Percentiles rank a stretch among this genome's conserved stretches.
phyloP scores from a whole-genome alignment of 2,329 filamentous ascomycete species.

The Diaporthe sp. region DNA sequence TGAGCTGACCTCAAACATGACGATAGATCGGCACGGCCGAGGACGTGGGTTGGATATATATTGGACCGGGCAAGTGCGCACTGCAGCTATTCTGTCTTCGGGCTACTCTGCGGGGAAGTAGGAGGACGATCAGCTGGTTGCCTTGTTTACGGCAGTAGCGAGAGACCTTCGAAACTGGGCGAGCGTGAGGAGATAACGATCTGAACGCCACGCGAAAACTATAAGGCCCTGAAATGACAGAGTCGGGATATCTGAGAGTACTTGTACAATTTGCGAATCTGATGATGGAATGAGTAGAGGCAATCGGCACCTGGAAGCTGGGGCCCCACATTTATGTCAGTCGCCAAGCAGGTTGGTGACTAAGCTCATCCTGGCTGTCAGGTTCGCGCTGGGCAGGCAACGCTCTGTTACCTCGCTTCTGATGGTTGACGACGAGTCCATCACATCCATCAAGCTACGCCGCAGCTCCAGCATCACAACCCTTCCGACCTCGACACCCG shows the following conservation, averaged over 20 bases:
- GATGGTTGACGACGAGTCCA: conserved; percentile 13
- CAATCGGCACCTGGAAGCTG: conserved; percentile 6
- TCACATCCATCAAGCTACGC: background rate
- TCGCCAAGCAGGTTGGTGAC: background rate
- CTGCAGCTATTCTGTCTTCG: background rate
- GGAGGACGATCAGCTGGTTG: background rate
- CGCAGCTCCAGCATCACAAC: background rate
- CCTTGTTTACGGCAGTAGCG: background rate
- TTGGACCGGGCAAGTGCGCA: background rate
- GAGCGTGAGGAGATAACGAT: background rate
- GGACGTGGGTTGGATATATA: background rate
- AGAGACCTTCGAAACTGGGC: background rate
- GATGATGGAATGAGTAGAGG: background rate
- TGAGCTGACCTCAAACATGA: conserved; percentile 38
- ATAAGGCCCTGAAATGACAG: background rate
- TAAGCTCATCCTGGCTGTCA: conserved; percentile 5
- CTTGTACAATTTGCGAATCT: background rate
- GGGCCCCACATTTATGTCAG: background rate
- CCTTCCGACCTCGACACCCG: background rate
- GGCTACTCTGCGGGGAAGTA: conserved; percentile 13
- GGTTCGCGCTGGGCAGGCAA: conserved; percentile 21
- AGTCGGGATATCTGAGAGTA: background rate
- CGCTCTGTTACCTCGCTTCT: background rate
- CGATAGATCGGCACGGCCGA: background rate
- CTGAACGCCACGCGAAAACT: too few species aligned